Evolutionary conservation across 768 basidiomycete species (phyloP), one percentile per base, ranked within the genome.

Genomic region (Naganishia onofrii): DNA sequence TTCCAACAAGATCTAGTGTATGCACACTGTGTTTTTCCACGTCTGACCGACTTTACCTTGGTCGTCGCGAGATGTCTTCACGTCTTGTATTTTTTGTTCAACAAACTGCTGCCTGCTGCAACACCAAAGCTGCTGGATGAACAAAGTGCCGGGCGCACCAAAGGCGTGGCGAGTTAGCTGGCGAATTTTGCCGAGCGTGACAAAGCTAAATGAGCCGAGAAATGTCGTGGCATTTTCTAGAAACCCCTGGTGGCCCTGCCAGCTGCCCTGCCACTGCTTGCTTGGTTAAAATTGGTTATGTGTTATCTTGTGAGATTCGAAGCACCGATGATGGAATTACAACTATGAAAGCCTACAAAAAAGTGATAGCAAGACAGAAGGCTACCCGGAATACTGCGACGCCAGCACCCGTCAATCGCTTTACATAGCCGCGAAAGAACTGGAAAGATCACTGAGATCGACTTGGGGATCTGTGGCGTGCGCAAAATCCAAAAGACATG

Each of bases 361-460:
- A 3, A 51, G 23, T 26, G 21, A 51, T 51, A 51, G 13, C 23
- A 21, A 42, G 13, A 51, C n/a, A 21, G n/a, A 51, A 51, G 21
- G 48, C 48, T 26, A n/a, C 23, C 23, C 21, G 7, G 12, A 21
- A 21, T 17, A 51, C n/a, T 23, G 3, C 7, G 48, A 51, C 7
- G 6, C 2, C 48, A 26, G 12, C 48, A 51, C n/a, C 23, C 12
- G 48, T 26, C 48, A 8, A 63, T 1, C 38, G 26, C 17, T 26
- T 36, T 46, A 63, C 60, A 63, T 63, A 13, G 60, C 60, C 15
- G 60, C 60, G 38, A 63, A 63, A 46, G 71, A 72, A 42, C 52
- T 65, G 28, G 67, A 58, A 28, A 72, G 68, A 70, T 72, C 68
- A 29, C 52, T 69, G 38, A 69, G 68, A 60, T 72, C 71, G n/a